phyloP scores from a whole-genome alignment of 345 rosid species.

The Cardamine chenopodiifolia region DNA sequence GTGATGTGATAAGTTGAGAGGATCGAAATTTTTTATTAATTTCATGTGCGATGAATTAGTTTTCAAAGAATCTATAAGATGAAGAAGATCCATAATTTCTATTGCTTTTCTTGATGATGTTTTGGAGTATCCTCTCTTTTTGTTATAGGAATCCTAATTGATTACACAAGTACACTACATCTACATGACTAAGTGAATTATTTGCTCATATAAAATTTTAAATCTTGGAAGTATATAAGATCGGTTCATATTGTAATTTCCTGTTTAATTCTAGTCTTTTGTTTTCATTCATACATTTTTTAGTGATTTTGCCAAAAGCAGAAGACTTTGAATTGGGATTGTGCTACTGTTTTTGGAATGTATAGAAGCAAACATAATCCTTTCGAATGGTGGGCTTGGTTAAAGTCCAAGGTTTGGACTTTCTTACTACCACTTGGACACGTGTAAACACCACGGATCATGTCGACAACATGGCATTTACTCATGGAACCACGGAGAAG shows the following conservation, averaged over 20 bases:
- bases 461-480: conserved; percentile 31
- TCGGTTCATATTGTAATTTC: not conserved
- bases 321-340: conserved; percentile 26
- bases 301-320: conserved; percentile 8
- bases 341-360: conserved; percentile 34
- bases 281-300: not conserved
- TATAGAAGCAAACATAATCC: conserved; percentile 24
- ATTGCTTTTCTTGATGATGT: not conserved
- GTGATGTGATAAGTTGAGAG: not conserved
- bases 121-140: not conserved
- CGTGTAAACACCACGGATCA: conserved; percentile 12
- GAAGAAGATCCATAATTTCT: not conserved
- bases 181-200: not conserved
- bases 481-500: conserved; percentile 34
- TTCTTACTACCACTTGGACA: conserved; percentile 12
- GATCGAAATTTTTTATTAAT: not conserved
- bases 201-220: not conserved
- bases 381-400: conserved; percentile 26
- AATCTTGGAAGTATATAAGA: not conserved
- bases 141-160: not conserved
- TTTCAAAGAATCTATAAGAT: not conserved
- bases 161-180: not conserved
- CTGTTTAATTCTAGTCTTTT: not conserved
- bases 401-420: conserved; percentile 25
- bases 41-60: not conserved